phyloP scores from a whole-genome alignment of 176 grass and related monocot genomes.

The Hordeum marinum region DNA sequence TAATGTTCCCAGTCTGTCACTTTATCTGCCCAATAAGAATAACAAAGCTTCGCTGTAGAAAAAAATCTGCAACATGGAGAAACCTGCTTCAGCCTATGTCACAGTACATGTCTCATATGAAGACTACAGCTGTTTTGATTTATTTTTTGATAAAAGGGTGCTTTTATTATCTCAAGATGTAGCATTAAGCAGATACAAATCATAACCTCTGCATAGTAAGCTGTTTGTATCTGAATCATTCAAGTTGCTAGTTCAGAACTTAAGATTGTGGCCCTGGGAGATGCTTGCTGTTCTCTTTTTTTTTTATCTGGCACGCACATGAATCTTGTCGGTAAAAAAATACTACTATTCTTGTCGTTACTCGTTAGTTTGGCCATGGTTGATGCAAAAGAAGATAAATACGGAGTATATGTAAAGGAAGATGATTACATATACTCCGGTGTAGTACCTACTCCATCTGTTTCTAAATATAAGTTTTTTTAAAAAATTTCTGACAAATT shows the following conservation, averaged over 20 bases:
- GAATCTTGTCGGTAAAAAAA: neutral
- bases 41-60: slow-evolving; percentile 11
- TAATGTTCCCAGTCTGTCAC: slow-evolving; percentile 22
- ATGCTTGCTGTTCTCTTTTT: neutral
- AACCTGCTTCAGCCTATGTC: too few species aligned
- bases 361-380: neutral
- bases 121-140: slow-evolving; percentile 15
- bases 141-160: too few species aligned
- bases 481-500: too few species aligned
- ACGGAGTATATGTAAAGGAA: neutral
- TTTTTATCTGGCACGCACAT: neutral
- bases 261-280: slow-evolving; percentile 2
- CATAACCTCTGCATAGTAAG: too few species aligned
- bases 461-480: too few species aligned
- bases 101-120: slow-evolving; percentile 28
- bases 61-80: slow-evolving; percentile 6
- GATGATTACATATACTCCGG: neutral
- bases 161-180: too few species aligned
- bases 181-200: too few species aligned
- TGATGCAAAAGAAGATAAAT: neutral
- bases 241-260: neutral
- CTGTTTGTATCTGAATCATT: slow-evolving; percentile 36
- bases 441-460: too few species aligned
- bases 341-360: slow-evolving; percentile 14
- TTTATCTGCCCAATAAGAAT: slow-evolving; percentile 13